Evolutionary conservation across 2,329 filamentous ascomycete genomes (phyloP).

Genomic region (Furcasterigmium furcatum): DNA sequence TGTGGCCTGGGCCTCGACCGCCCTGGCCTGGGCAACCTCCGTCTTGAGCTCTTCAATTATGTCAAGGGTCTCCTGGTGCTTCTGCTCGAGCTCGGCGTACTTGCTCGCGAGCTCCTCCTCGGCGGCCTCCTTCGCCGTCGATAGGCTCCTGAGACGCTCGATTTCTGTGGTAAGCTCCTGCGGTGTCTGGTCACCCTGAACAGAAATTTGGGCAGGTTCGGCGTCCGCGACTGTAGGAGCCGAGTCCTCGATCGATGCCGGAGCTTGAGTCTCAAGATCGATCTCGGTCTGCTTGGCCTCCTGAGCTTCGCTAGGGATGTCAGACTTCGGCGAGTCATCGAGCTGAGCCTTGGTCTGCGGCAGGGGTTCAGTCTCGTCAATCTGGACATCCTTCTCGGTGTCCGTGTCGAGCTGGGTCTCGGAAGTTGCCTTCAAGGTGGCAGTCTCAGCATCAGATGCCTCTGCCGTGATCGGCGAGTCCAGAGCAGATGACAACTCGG

Average conservation of each 20-base stretch:
- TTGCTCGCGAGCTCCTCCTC: constrained; percentile 71
- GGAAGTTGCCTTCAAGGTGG: constrained; percentile 37
- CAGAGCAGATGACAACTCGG: constrained; percentile 86
- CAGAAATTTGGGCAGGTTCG: too few relatives aligned
- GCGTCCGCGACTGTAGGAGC: neutral
- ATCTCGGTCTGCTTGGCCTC: too few relatives aligned
- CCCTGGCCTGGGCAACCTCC: constrained; percentile 76
- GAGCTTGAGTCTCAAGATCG: too few relatives aligned
- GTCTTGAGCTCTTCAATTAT: constrained; percentile 89
- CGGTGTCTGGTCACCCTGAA: neutral
- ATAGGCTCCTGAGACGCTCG: constrained; percentile 65
- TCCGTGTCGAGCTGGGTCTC: neutral
- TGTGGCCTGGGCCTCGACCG: constrained; percentile 44
- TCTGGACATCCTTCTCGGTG: neutral
- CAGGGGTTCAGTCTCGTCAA: too few relatives aligned
- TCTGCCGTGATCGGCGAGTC: constrained; percentile 67
- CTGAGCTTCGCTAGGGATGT: too few relatives aligned
- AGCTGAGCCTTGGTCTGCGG: too few relatives aligned
- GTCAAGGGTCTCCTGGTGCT: constrained; percentile 78
- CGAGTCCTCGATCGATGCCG: too few relatives aligned
- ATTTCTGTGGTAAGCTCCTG: constrained; percentile 61
- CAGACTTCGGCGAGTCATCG: too few relatives aligned
- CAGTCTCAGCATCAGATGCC: constrained; percentile 57
- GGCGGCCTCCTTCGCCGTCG: constrained; percentile 73
- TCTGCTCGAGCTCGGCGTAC: constrained; percentile 78